These are phyloP conservation scores for Ophiostoma tasmaniense DNA, from an alignment of 2,329 filamentous ascomycete species.

Conservation along the genomic window DNA sequence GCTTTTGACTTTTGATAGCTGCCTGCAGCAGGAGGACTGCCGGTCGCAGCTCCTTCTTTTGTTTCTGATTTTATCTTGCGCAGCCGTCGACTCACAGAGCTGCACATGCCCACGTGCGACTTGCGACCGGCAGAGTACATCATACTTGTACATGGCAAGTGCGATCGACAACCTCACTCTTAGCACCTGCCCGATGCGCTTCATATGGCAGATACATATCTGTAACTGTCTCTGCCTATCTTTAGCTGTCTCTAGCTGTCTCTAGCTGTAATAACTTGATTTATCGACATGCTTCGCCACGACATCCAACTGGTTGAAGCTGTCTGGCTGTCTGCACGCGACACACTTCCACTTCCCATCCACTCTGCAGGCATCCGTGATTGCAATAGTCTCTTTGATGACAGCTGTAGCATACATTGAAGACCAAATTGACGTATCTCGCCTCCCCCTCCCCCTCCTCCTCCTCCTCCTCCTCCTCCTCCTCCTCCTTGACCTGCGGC, in stretches of 20 bases:
- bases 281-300: not conserved
- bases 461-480: not conserved
- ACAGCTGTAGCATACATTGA: not conserved
- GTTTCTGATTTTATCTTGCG: not conserved
- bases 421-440: not conserved
- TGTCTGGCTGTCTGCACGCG: not conserved
- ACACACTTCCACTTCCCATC: not conserved
- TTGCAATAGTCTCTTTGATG: not conserved
- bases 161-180: not conserved
- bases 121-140: too few species aligned
- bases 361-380: not conserved
- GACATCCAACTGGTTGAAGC: not conserved
- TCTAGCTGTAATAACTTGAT: not conserved
- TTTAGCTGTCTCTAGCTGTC: not conserved
- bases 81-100: slow-evolving; percentile 10
- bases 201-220: not conserved
- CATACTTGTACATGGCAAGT: not conserved
- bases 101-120: slow-evolving; percentile 8
- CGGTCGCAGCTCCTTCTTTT: not conserved
- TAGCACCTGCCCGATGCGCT: not conserved
- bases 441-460: too few species aligned
- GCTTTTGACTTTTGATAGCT: not conserved
- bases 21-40: not conserved
- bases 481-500: not conserved
- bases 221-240: not conserved